phyloP scores from a whole-genome alignment of 2,329 filamentous ascomycete species.

The Fusarium pseudonygamai region DNA sequence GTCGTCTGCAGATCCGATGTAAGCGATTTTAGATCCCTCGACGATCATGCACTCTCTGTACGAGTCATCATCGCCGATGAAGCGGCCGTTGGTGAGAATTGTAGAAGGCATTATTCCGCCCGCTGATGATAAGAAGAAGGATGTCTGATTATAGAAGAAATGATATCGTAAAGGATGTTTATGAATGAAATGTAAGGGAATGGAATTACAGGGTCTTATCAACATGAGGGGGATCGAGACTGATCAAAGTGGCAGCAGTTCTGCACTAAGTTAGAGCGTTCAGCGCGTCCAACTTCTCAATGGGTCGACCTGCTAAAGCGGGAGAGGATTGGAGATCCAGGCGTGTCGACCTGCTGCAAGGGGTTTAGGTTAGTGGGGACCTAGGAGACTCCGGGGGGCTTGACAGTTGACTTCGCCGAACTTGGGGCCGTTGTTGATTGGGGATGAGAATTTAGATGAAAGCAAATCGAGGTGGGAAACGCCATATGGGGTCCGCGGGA shows the following conservation, averaged over 20 bases:
- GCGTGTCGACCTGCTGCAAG: neutral
- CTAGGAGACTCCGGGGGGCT: neutral
- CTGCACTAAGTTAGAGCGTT: neutral
- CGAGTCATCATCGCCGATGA: neutral
- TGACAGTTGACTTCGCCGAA: neutral
- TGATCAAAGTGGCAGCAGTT: neutral
- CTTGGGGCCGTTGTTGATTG: too few relatives aligned
- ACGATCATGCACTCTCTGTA: conserved; percentile 15
- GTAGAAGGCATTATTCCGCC: neutral
- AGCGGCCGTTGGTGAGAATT: neutral
- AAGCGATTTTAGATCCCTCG: conserved; percentile 3
- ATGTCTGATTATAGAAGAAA: fast-evolving
- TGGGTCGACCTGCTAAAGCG: neutral
- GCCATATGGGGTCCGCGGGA: neutral
- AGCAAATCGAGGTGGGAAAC: neutral
- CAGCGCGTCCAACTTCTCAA: neutral
- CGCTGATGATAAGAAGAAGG: neutral
- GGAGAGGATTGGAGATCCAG: too few relatives aligned
- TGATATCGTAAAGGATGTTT: fast-evolving
- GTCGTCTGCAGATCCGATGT: conserved; percentile 5
- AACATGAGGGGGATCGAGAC: neutral
- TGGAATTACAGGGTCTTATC: neutral
- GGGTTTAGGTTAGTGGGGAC: fast-evolving
- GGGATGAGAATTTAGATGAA: neutral
- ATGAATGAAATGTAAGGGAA: neutral